Conservation (phyloP, 2,329 filamentous ascomycete species). For the Beauveria sp. region DNA sequence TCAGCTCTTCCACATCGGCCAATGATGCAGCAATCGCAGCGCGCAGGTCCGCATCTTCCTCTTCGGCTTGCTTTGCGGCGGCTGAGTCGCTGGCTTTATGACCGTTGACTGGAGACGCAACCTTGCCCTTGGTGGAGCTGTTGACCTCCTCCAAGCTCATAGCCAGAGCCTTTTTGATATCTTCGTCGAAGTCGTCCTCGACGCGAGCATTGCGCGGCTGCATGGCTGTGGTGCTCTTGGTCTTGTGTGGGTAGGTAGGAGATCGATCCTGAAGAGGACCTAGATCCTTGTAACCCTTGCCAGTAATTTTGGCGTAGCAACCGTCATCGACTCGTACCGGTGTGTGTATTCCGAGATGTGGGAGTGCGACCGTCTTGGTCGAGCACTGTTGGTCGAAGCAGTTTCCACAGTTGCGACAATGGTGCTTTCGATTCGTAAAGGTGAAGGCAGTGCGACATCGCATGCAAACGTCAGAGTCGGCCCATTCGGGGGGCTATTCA, state of each 20-base stretch:
- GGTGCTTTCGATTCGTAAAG: slow-evolving; percentile 97
- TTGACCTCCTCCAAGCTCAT: slow-evolving; percentile 96
- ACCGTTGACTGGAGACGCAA: slow-evolving; percentile 44
- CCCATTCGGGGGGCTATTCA: slow-evolving; percentile 83
- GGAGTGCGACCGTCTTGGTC: slow-evolving; percentile 76
- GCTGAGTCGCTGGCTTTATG: slow-evolving; percentile 30
- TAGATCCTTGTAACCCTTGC: slow-evolving; percentile 45
- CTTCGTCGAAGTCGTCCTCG: slow-evolving; percentile 89
- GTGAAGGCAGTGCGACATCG: slow-evolving; percentile 91
- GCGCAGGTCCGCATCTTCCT: slow-evolving; percentile 88
- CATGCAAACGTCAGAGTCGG: slow-evolving; percentile 97
- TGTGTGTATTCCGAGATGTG: slow-evolving; percentile 86
- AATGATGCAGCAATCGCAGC: slow-evolving; percentile 92
- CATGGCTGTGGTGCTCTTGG: slow-evolving; percentile 62
- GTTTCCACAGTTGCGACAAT: slow-evolving; percentile 95
- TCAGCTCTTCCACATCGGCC: slow-evolving; percentile 96
- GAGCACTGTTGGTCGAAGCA: slow-evolving; percentile 96
- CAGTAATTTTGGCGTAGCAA: slow-evolving; percentile 82
- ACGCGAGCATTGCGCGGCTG: slow-evolving; percentile 83
- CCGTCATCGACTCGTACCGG: slow-evolving; percentile 93
- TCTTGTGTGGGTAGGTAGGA: slow-evolving; percentile 50
- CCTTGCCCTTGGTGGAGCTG: slow-evolving; percentile 64
- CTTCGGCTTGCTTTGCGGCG: slow-evolving; percentile 51
- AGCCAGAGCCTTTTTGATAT: slow-evolving; percentile 84
- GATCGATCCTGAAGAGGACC: slow-evolving; percentile 41